phyloP scores from a whole-genome alignment of 441 rosid species.

The Gossypium lobatum region DNA sequence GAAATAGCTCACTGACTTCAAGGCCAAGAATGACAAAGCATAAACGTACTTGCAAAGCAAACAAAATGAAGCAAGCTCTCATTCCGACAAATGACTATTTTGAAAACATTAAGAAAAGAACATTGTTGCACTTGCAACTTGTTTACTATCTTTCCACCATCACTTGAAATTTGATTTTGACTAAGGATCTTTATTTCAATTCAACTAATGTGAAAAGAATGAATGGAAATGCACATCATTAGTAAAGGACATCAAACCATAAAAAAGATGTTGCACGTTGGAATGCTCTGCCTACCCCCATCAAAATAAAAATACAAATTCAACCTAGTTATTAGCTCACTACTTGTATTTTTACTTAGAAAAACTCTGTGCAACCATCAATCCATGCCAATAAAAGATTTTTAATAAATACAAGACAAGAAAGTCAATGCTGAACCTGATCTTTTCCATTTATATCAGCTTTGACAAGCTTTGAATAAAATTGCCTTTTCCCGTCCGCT shows the following conservation, averaged over 20 bases:
- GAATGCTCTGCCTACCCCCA: not conserved
- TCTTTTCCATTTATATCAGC: slow-evolving; percentile 97
- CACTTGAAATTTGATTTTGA: slow-evolving; percentile 2
- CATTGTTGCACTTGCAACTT: not conserved
- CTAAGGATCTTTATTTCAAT: not conserved
- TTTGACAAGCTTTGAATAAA: slow-evolving; percentile 86
- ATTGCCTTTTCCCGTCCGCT: slow-evolving; percentile 60
- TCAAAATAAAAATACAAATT: not conserved
- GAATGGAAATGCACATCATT: not conserved
- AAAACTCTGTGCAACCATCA: not conserved
- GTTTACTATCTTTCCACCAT: not conserved
- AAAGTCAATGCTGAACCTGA: slow-evolving; percentile 49
- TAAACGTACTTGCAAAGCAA: not conserved
- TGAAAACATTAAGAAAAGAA: not conserved
- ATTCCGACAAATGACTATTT: not conserved
- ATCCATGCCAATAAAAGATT: not conserved
- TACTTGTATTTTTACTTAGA: not conserved
- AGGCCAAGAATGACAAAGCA: not conserved
- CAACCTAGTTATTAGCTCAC: not conserved
- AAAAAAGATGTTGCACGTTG: not conserved
- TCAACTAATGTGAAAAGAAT: not conserved
- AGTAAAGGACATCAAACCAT: slow-evolving; percentile 4
- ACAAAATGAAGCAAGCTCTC: slow-evolving; percentile 6
- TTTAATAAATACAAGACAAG: slow-evolving; percentile 1
- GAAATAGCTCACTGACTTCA: not conserved